phyloP scores from a whole-genome alignment of 805 yeast genomes.

The Spencermartinsiella europaea region DNA sequence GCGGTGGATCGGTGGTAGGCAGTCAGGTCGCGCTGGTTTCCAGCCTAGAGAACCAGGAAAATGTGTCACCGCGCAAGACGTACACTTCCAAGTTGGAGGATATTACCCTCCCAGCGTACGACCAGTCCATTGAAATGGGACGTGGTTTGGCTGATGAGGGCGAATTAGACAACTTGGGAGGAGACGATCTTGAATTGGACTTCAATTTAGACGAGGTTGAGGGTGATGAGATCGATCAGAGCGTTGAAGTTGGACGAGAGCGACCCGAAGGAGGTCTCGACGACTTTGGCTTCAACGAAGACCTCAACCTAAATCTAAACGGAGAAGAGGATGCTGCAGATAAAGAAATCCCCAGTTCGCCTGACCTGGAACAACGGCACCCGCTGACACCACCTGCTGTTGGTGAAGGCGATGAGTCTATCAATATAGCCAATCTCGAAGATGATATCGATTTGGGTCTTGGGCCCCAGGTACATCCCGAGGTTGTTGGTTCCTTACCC shows the following conservation, averaged over 20 bases:
- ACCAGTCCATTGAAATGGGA: conserved; percentile 63
- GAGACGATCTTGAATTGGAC: conserved; percentile 49
- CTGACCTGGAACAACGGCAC: conserved; percentile 3
- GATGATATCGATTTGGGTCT: neutral
- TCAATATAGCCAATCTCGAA: conserved; percentile 9
- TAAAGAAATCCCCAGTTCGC: conserved; percentile 6
- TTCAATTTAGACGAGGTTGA: conserved; percentile 39
- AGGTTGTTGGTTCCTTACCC: neutral
- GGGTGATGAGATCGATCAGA: conserved; percentile 22
- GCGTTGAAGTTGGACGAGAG: neutral
- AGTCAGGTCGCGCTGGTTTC: neutral
- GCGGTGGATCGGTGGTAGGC: neutral
- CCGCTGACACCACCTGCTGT: conserved; percentile 14
- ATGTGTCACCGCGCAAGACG: neutral
- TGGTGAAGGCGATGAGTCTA: conserved; percentile 9
- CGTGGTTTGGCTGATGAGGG: conserved; percentile 39
- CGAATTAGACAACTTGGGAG: conserved; percentile 30
- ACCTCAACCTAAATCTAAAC: conserved; percentile 2
- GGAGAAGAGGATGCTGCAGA: conserved; percentile 5
- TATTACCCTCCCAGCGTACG: conserved; percentile 27
- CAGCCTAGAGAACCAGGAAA: neutral
- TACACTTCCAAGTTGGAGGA: conserved; percentile 4
- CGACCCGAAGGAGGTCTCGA: conserved; percentile 29
- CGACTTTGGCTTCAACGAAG: conserved; percentile 9
- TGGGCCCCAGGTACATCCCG: neutral